Base-by-base conservation (phyloP, 2,329 filamentous ascomycete species). In the Polytolypa hystricis region DNA sequence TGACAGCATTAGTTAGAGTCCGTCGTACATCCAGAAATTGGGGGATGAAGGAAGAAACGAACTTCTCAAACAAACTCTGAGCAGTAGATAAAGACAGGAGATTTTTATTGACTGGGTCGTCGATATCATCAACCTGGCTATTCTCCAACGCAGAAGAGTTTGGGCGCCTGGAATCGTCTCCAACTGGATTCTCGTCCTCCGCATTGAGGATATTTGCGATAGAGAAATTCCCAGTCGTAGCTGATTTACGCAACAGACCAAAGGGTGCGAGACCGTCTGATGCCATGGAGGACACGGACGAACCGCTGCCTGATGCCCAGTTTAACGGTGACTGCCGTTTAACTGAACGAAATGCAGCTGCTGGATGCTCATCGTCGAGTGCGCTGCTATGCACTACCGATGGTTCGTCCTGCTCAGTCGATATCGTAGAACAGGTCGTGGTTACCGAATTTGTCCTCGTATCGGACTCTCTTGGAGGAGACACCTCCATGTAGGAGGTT, bases 61-160 rank as follows among this genome's bases (percentile, higher is more conserved):
- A 55, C 52, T 41, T 50, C 17, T 53, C 48, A 42, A 54, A 57
- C 5, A 60, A 40, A n/a, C 47, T 48, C 12, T 50, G 33, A 6
- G 55, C 53, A 33, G 55, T 37, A 2, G 40, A 34, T 19, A 49
- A 46, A 25, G 48, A 51, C 5, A 57, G 33, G 19, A 56, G 39
- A 7, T 50, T 47, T 20, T 43, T 45, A 14, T 39, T 41, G 7
- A 58, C 42, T 9, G 56, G 56, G 33, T 58, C 55, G 33, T 52
- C 43, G 6, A 33, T 29, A 11, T 47, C 44, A n/a, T 34, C 31
- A 7, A 39, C 38, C 9, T 32, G 33, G 14, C n/a, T 30, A 14
- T 45, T 35, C 2, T 27, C 35, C 12, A 23, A 12, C 29, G n/a
- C 21, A n/a, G 19, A 20, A 6, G 20, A 15, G 8, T 31, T 27